These are phyloP conservation scores for Oenanthe javanica DNA, from an alignment of 140 eudicot species.

Conservation along the genomic window DNA sequence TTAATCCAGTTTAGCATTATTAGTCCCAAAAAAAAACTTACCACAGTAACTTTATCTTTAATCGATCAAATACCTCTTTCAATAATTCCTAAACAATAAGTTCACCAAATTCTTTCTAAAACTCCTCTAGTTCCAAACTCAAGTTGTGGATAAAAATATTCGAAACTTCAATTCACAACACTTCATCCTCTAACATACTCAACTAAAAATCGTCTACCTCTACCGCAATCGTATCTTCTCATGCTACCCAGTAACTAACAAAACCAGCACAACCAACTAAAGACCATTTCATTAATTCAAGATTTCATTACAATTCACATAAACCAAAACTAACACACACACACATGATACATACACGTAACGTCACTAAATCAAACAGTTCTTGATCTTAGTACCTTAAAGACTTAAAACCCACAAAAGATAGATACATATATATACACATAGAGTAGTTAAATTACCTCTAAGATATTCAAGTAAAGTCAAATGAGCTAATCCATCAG, in stretches of 20 bases:
- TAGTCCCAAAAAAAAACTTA: too few relatives aligned
- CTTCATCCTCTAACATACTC: not conserved
- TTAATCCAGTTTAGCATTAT: too few relatives aligned
- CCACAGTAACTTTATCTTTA: not conserved
- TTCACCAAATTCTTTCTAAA: not conserved
- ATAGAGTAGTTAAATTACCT: slow-evolving; percentile 30
- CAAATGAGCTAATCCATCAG: slow-evolving; percentile 87
- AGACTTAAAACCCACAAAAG: too few relatives aligned
- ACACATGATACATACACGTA: too few relatives aligned
- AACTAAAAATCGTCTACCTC: not conserved
- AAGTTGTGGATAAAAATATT: not conserved
- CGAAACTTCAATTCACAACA: not conserved
- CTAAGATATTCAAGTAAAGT: slow-evolving; percentile 94
- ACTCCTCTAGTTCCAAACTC: not conserved
- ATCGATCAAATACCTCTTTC: not conserved
- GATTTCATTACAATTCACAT: not conserved
- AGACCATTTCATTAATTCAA: not conserved
- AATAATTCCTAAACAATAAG: not conserved
- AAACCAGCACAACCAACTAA: not conserved
- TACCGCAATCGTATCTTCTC: not conserved
- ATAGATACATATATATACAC: too few relatives aligned
- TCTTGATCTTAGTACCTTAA: too few relatives aligned
- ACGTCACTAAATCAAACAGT: too few relatives aligned
- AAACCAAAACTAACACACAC: not conserved
- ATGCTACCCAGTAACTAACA: not conserved